Base-by-base conservation (phyloP, 495 filamentous ascomycete species). In the Terfezia boudieri region DNA sequence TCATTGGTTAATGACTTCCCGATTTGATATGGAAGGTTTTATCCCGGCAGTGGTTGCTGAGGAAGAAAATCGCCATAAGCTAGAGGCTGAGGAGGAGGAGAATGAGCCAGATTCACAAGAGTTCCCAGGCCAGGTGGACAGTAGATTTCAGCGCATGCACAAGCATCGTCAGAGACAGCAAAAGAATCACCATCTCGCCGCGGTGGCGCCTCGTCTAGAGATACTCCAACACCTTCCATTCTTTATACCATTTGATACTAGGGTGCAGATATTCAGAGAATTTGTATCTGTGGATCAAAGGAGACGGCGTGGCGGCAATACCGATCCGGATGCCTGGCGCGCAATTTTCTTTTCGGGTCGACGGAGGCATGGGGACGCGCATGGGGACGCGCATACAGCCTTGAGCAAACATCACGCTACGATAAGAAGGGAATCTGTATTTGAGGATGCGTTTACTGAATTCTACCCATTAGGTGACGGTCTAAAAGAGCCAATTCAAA, bases 221-320 rank as follows among this genome's bases (percentile, higher is more conserved):
- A 84, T 99, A 12, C 68, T 99, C 36, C 80, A 86, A 50, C 88
- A 96, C 61, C 89, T 99, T 82, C 92, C 90, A 0, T 99, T 96
- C 61, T 83, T 89, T 59, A 92, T 96, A 53, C 90, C 90, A 0
- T 99, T 99, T 56, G 72, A 80, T 8, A 92, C 85, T 2, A 74
- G 90, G 38, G 90, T 99, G 9, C 80, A 92, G 61, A 89, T 96
- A 32, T 99, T 96, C 65, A 77, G 90, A 23, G 74, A 94, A 64
- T 99, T 96, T 62, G 86, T 96, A 36, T 66, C 72, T 36, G 71
- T 85, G 2, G 90, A 96, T 68, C 87, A 92, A 63, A 66, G 77
- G 53, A 76, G 80, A 53, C 74, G 90, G 59, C 73, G 90, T 50
- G 74, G 76, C 41, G 89, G 89, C 1, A 71, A 75, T 57, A 72